Percentiles rank a stretch among this genome's conserved stretches.
Evolutionary conservation across 2,329 filamentous ascomycete species (phyloP).

Genomic region (Plenodomus tracheiphilus): DNA sequence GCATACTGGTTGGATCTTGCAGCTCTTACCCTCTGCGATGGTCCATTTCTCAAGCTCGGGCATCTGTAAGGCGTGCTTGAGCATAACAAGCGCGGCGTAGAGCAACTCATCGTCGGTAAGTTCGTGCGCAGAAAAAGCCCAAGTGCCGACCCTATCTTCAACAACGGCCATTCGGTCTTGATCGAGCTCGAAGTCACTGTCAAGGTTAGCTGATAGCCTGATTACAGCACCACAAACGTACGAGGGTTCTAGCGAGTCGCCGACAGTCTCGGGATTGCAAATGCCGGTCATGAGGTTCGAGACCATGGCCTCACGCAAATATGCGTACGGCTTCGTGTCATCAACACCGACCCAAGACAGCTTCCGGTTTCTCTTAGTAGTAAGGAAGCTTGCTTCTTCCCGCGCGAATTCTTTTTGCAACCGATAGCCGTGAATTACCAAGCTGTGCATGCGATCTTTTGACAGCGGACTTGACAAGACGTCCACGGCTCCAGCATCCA

Average conservation of each 20-base stretch:
- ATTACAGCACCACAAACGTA: conserved; percentile 42
- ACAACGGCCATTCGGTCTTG: conserved; percentile 68
- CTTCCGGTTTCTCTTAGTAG: conserved; percentile 75
- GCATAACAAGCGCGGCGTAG: conserved; percentile 82
- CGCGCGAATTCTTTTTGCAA: conserved; percentile 74
- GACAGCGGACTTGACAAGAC: conserved; percentile 81
- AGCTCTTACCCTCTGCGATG: conserved; percentile 71
- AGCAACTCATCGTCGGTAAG: conserved; percentile 90
- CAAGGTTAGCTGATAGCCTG: conserved; percentile 18
- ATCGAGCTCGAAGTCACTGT: conserved; percentile 67
- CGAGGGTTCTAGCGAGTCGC: conserved; percentile 65
- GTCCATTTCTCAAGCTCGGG: conserved; percentile 81
- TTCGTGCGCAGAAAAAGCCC: conserved; percentile 88
- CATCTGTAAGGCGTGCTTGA: conserved; percentile 82
- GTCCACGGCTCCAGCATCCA: conserved; percentile 86
- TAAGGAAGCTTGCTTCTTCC: conserved; percentile 72
- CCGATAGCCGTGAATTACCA: conserved; percentile 83
- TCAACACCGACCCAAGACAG: conserved; percentile 89
- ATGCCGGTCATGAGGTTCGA: conserved; percentile 88
- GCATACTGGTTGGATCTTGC: background rate
- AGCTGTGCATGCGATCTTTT: conserved; percentile 70
- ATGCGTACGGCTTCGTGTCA: conserved; percentile 84
- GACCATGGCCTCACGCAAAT: conserved; percentile 91
- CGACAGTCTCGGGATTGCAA: conserved; percentile 68
- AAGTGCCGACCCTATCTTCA: conserved; percentile 70